Evolutionary conservation across 352 stramenopile species (phyloP), one percentile per base, ranked within the genome.

Genomic region (Pythium oligandrum): DNA sequence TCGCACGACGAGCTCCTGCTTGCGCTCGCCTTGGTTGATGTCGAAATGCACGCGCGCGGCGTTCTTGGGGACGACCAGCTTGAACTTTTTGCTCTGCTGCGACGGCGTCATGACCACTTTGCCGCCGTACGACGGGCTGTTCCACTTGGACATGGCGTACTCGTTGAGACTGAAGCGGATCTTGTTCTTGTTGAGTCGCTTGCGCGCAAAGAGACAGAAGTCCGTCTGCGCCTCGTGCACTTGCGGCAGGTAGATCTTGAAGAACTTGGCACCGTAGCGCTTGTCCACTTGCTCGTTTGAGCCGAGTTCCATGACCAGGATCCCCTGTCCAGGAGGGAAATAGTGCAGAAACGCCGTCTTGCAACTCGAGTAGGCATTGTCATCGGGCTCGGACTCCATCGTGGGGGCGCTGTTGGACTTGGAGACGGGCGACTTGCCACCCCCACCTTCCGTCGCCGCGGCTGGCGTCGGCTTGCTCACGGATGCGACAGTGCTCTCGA

Each of bases 111-210:
- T 79, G 4, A 78, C 36, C 12, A 87, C 53, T 54, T 86, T 88
- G 12, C 77, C 79, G 4, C 64, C 70, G 53, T 89, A 90, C n/a
- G 52, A 68, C 4, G 75, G 55, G 44, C 86, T 83, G 40, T 62
- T 73, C 71, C 77, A 89, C 50, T 75, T 87, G 44, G 71, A 81
- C 37, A 79, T 82, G 31, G 74, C 57, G 32, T 59, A 62, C 36
- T 88, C 77, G 54, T 78, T 71, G 50, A 89, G 57, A 65, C 78
- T 92, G 58, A 92, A 92, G 30, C 82, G 78, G 45, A 79, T 82
- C 48, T 92, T 92, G 71, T 77, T 66, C 58, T 92, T 92, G 63
- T 77, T 70, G 35, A 82, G 40, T 0, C 78, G 71, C 52, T 89
- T 88, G 11, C 78, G 75, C n/a, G 77, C 77, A 48, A 78, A 90